phyloP scores from a whole-genome alignment of 371 early-diverging fungal genomes.

The Mortierella sp. region DNA sequence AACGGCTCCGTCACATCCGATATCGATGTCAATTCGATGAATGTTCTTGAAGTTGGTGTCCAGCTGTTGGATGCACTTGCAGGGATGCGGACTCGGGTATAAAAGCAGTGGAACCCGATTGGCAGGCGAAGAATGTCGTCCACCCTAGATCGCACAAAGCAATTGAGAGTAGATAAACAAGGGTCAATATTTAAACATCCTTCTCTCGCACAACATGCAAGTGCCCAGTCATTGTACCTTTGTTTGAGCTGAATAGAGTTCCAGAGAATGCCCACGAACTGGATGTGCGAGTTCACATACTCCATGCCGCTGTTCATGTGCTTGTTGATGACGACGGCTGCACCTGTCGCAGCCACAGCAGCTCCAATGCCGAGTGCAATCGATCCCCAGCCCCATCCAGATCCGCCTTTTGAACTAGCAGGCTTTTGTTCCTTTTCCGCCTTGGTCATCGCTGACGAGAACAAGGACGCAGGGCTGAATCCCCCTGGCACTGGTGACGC shows the following conservation, averaged over 20 bases:
- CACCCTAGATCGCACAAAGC: constrained; percentile 52
- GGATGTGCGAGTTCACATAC: constrained; percentile 64
- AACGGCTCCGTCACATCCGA: constrained; percentile 8
- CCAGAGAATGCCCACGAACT: constrained; percentile 64
- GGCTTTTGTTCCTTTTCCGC: constrained; percentile 21
- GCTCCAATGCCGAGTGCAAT: constrained; percentile 64
- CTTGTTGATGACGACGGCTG: constrained; percentile 61
- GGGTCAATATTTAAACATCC: neutral
- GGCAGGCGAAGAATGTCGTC: constrained; percentile 55
- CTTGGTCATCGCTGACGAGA: constrained; percentile 23
- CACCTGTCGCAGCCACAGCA: constrained; percentile 66
- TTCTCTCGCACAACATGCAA: neutral
- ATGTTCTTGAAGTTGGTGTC: constrained; percentile 57
- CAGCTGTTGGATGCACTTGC: constrained; percentile 41
- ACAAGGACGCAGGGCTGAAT: constrained; percentile 26
- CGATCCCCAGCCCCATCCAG: constrained; percentile 63
- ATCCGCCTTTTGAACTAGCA: constrained; percentile 7
- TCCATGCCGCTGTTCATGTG: constrained; percentile 60
- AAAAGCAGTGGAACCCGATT: constrained; percentile 68
- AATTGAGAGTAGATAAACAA: neutral
- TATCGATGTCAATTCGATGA: constrained; percentile 57
- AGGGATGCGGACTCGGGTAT: constrained; percentile 61
- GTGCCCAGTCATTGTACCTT: constrained; percentile 21
- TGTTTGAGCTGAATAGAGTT: constrained; percentile 36
- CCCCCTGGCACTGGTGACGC: constrained; percentile 1